Percentiles rank a stretch among this genome's conserved stretches.
Conservation (phyloP, 495 filamentous ascomycete genomes). For the Cryomyces antarcticus region DNA sequence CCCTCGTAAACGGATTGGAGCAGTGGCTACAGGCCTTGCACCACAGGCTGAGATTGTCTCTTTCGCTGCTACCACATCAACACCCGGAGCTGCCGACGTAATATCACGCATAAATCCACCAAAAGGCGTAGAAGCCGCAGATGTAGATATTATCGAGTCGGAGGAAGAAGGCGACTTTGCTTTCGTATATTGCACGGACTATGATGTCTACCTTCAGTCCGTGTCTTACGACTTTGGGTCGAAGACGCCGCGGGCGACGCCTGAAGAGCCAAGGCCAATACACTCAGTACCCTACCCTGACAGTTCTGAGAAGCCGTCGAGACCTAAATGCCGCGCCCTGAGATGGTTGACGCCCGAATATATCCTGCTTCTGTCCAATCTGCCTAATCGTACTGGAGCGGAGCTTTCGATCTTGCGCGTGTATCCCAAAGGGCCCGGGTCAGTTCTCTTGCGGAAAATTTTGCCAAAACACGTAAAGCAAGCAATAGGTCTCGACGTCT, state of each 20-base stretch:
- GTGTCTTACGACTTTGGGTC: slow-evolving; percentile 28
- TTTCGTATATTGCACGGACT: slow-evolving; percentile 61
- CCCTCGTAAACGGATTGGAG: slow-evolving; percentile 38
- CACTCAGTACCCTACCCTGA: slow-evolving; percentile 39
- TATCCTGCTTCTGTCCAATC: slow-evolving; percentile 18
- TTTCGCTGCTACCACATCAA: slow-evolving; percentile 41
- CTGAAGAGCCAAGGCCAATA: slow-evolving; percentile 34
- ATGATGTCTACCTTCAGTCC: slow-evolving; percentile 42
- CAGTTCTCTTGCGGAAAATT: slow-evolving; percentile 29
- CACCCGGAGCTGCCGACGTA: slow-evolving; percentile 34
- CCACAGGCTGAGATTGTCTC: slow-evolving; percentile 58
- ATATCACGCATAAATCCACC: slow-evolving; percentile 44
- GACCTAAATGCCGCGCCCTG: slow-evolving; percentile 17
- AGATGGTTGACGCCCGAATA: slow-evolving; percentile 48
- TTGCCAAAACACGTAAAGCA: slow-evolving; percentile 38
- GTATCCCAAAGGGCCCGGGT: slow-evolving; percentile 14
- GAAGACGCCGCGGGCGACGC: slow-evolving; percentile 22
- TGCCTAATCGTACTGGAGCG: slow-evolving; percentile 34
- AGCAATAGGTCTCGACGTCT: slow-evolving; percentile 55
- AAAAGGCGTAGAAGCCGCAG: slow-evolving; percentile 49
- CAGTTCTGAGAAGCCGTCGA: slow-evolving; percentile 11
- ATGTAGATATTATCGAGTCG: slow-evolving; percentile 50
- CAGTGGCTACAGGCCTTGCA: slow-evolving; percentile 52
- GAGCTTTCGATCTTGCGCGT: slow-evolving; percentile 49
- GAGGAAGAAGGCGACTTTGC: slow-evolving; percentile 36